Base-by-base conservation (phyloP, 768 basidiomycete species). In the Leucosporidium yakuticum region DNA sequence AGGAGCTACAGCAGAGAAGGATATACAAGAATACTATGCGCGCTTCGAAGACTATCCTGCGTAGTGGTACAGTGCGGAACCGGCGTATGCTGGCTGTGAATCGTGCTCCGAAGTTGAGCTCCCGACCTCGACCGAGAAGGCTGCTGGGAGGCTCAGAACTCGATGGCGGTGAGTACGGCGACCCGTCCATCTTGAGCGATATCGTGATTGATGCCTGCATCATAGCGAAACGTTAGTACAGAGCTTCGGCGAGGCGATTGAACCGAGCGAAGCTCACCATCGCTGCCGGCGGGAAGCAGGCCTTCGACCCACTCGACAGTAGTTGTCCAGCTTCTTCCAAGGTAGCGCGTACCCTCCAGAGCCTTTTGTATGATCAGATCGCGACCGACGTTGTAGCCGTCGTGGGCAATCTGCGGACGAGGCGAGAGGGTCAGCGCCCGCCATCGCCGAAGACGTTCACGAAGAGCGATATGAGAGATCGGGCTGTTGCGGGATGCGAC, bases 361-460 rank as follows among this genome's bases (percentile, higher is more conserved):
- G 91, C 90, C 12, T 81, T 84, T 53, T 83, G 81, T 23, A 93
- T 89, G 61, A 93, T 79, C 80, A 83, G 23, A 79, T 93, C 87
- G 15, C 91, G 85, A 14, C 91, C 91, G 68, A 84, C 78, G 75
- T 93, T 91, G 76, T 91, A 93, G 1, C 91, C 91, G 69, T 93
- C 79, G 7, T 84, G 84, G 17, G 85, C 83, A 62, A 93, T 91
- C 76, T 44, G 39, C 39, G 39, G 39, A 7, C 3, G 2, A 15
- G 39, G 8, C 34, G 5, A 12, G 12, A 36, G 12, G 34, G 5
- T 36, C 34, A 36, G 34, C 12, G 6, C 12, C 34, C 34, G 39
- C 39, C 39, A 44, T 44, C 39, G 39, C 39, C 39, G 39, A 44
- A 15, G 39, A 2, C 17, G 11, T 8, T 44, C 14, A 15, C 39